Evolutionary conservation across 2,329 filamentous ascomycete genomes (phyloP), one percentile per base, ranked within the genome.

Genomic region (Colletotrichum cuscutae): DNA sequence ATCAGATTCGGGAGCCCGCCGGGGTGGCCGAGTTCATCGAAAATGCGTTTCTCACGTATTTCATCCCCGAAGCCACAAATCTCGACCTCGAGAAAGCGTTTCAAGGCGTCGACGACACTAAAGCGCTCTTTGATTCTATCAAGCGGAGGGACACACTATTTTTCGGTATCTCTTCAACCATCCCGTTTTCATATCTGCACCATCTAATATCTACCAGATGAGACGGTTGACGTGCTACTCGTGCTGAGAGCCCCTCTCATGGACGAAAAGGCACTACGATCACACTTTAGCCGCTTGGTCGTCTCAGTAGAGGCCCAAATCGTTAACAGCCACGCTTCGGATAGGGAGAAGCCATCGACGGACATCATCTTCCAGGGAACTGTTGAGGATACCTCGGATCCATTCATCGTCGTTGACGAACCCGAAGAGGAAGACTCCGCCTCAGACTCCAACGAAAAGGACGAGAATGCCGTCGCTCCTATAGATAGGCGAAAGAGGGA

Each of bases 261-360:
- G 68, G 87, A 90, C 68, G 88, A 92, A 72, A 80, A 85, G 37
- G 83, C 84, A 0, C 82, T 95, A 24, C 86, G 88, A 68, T 86
- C 88, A 46, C 90, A 90, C 68, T 84, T 95, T 46, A 85, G 86
- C 62, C 86, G 92, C 69, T 83, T 95, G n/a, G 85, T 88, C 28
- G 87, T 95, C 71, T 89, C 87, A 57, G 81, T 95, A 8, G 92
- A 95, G 77, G 90, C 88, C 1, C 90, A 92, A 72, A 88, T 93
- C 49, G 82, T 89, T 69, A 93, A 92, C 80, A 84, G 87, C 80
- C 83, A 85, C 78, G 79, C 86, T 11, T 80, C 83, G 62, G 89
- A 85, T 75, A 87, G 81, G 65, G 84, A 87, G 19, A 82, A 82
- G 26, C 82, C 88, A 13, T 80, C 85, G 1, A 84, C 87, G 19